Evolutionary conservation across 2,329 filamentous ascomycete species (phyloP).

Genomic region (Trichophyton mentagrophytes): DNA sequence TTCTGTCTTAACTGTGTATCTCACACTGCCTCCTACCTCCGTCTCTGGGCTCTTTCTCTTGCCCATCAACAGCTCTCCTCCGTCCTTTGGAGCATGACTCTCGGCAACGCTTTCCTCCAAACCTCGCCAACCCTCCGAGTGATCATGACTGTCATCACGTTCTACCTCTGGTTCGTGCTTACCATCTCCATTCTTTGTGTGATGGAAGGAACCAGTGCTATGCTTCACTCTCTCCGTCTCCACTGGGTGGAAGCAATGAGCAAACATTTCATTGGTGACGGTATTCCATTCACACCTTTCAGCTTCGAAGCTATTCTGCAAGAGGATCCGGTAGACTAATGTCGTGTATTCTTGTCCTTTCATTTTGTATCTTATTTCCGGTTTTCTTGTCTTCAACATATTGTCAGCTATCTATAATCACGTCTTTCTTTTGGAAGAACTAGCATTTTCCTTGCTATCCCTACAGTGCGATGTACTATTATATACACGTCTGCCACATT

Average conservation of each 20-base stretch:
- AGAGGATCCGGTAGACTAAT: slow-evolving; percentile 50
- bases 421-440: background rate
- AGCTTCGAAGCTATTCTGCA: slow-evolving; percentile 75
- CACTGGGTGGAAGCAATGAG: slow-evolving; percentile 98
- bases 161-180: slow-evolving; percentile 82
- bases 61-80: slow-evolving; percentile 95
- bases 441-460: background rate
- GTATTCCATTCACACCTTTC: slow-evolving; percentile 76
- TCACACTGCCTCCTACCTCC: slow-evolving; percentile 95
- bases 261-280: slow-evolving; percentile 89
- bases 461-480: slow-evolving; percentile 1
- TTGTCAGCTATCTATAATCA: background rate
- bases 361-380: slow-evolving; percentile 2
- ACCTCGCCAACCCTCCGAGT: slow-evolving; percentile 54
- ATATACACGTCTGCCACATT: background rate
- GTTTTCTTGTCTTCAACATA: background rate
- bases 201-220: slow-evolving; percentile 93
- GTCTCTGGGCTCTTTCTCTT: slow-evolving; percentile 92
- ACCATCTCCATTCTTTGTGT: slow-evolving; percentile 70
- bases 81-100: slow-evolving; percentile 93
- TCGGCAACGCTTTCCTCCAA: slow-evolving; percentile 59
- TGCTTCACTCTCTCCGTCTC: slow-evolving; percentile 81
- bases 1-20: slow-evolving; percentile 99
- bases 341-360: background rate
- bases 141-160: slow-evolving; percentile 67